Conservation (phyloP, 2,329 filamentous ascomycete genomes). For the Intubia oerlemansii region DNA sequence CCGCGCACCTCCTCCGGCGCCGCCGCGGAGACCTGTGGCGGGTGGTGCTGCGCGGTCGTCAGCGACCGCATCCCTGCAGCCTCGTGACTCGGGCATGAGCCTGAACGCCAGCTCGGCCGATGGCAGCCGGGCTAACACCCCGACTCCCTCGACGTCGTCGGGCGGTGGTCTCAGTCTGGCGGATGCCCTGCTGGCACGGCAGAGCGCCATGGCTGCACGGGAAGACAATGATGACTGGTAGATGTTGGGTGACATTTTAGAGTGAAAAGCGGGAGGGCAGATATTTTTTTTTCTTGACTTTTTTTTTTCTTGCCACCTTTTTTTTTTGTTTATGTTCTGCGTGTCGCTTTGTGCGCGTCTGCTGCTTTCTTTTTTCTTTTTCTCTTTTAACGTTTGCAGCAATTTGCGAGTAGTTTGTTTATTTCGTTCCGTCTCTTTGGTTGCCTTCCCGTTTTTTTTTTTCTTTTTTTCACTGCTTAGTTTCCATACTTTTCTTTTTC, state of each 20-base stretch:
- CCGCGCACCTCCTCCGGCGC: conserved; percentile 44
- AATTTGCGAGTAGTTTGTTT: too few relatives aligned
- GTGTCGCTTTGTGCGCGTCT: too few relatives aligned
- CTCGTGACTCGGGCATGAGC: conserved; percentile 51
- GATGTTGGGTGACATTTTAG: too few relatives aligned
- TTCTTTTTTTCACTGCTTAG: not conserved
- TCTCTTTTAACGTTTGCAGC: too few relatives aligned
- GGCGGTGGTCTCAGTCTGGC: conserved; percentile 50
- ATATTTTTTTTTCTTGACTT: too few relatives aligned
- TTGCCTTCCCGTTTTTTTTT: too few relatives aligned
- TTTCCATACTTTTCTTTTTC: conserved; percentile 1
- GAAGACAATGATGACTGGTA: too few relatives aligned
- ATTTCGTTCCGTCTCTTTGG: too few relatives aligned
- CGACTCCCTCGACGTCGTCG: conserved; percentile 42
- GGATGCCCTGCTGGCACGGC: conserved; percentile 55
- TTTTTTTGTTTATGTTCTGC: too few relatives aligned
- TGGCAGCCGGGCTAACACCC: conserved; percentile 47
- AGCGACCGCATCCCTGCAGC: conserved; percentile 29
- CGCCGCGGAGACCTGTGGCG: conserved; percentile 53
- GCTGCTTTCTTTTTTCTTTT: too few relatives aligned
- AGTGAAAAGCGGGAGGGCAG: too few relatives aligned
- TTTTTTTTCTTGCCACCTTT: too few relatives aligned
- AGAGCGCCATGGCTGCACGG: conserved; percentile 63
- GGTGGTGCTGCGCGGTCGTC: conserved; percentile 40
- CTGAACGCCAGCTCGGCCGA: conserved; percentile 21